Base-by-base conservation (phyloP, 176 grass and related monocot species). In the Phragmites australis region DNA sequence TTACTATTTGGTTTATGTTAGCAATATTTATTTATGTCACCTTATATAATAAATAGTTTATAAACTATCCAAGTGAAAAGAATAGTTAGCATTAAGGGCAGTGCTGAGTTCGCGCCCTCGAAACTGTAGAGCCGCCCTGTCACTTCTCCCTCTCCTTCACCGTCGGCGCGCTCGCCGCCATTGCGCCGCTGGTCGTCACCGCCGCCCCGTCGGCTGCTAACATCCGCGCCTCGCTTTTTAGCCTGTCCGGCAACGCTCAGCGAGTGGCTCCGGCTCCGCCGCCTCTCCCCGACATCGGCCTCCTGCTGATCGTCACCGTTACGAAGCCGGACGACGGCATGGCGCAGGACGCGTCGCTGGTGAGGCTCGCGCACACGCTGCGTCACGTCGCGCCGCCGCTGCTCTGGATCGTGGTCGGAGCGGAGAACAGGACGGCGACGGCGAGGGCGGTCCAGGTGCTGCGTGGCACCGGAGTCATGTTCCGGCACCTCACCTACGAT, bases 331-430 rank as follows among this genome's bases (percentile, higher is more conserved):
- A 82, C 9, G 72, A 48, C 11, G 60, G 44, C 64, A 71, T 72
- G 84, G 86, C 26, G 26, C 86, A 89, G 51, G 83, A 63, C 6
- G 81, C 77, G 23, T 63, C 58, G 44, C 32, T 92, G 60, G 82
- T 54, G 40, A 79, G 81, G 70, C 67, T 96, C 41, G 90, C n/a
- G 6, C 82, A 90, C 57, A 90, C 50, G 74, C 68, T 92, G 73
- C 66, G 85, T 8, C 63, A 80, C 56, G 87, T 90, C 21, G 57
- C 81, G 32, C 85, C 87, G 54, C 87, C 87, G 13, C 65, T 86
- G 47, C 29, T 96, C 19, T 95, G 93, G 90, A 83, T 96, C 48
- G 90, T 90, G 4, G 82, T 88, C 58, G 78, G 84, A 25, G 87
- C 69, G 8, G 44, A 51, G 27, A 64, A 87, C 83, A 43, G 17